These are phyloP conservation scores for Phoenix dactylifera DNA, from an alignment of 176 grass and related monocot genomes.

Conservation along the genomic window DNA sequence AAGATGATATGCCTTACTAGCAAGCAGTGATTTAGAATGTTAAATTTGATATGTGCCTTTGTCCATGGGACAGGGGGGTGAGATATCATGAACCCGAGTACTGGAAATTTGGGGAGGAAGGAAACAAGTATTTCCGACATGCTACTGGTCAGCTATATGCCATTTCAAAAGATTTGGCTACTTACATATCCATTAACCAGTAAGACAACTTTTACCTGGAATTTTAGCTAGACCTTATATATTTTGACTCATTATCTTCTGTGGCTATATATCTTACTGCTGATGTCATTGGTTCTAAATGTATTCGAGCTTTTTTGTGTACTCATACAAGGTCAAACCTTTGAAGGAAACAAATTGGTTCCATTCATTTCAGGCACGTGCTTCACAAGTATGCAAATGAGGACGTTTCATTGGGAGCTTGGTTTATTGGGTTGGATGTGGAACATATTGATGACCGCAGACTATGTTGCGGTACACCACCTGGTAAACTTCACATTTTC, in stretches of 20 bases:
- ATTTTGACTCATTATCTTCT: neutral
- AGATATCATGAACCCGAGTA: slow-evolving; percentile 8
- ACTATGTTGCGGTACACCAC: slow-evolving; percentile 8
- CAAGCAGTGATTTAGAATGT: neutral
- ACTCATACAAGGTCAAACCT: too few relatives aligned
- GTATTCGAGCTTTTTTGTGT: neutral
- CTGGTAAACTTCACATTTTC: neutral
- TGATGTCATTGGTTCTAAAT: neutral
- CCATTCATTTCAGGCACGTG: neutral
- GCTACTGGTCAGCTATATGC: slow-evolving; percentile 14
- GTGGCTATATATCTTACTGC: neutral
- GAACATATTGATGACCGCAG: slow-evolving; percentile 11
- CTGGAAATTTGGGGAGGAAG: slow-evolving; percentile 13
- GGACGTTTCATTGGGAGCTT: slow-evolving; percentile 8
- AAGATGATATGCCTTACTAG: neutral
- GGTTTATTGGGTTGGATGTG: slow-evolving; percentile 10
- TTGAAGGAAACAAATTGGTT: neutral
- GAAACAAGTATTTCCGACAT: slow-evolving; percentile 11
- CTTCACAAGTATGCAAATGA: slow-evolving; percentile 18
- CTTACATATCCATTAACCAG: slow-evolving; percentile 11
- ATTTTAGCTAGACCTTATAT: too few relatives aligned
- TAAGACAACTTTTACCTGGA: neutral
- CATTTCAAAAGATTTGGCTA: slow-evolving; percentile 12
- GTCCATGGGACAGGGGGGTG: neutral
- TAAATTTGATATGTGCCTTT: neutral